These are phyloP conservation scores for Chaetomium olivaceum DNA, from an alignment of 2,329 filamentous ascomycete species.

Conservation along the genomic window DNA sequence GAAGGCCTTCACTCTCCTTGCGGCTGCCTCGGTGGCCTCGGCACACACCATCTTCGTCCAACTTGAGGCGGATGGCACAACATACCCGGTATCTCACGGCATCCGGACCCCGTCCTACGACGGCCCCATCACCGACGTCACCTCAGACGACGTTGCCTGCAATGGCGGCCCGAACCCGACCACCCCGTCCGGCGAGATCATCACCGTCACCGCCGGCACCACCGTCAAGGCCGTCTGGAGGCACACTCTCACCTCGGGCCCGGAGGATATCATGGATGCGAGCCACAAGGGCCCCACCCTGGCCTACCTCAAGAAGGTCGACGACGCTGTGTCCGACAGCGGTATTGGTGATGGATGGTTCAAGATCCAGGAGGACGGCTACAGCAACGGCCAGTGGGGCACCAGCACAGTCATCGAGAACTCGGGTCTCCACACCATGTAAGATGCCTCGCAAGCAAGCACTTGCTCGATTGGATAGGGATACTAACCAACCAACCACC, in stretches of 20 bases:
- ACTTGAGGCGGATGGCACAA: conserved; percentile 31
- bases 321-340: conserved; percentile 29
- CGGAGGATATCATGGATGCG: conserved; percentile 34
- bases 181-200: conserved; percentile 30
- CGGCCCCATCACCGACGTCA: conserved; percentile 32
- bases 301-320: conserved; percentile 35
- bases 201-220: conserved; percentile 32
- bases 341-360: conserved; percentile 34
- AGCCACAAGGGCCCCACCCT: conserved; percentile 33
- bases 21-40: conserved; percentile 28
- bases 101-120: conserved; percentile 33
- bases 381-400: conserved; percentile 30
- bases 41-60: conserved; percentile 33
- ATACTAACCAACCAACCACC: background rate
- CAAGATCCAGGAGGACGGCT: conserved; percentile 35
- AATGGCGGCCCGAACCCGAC: conserved; percentile 33
- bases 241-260: conserved; percentile 31
- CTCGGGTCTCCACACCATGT: conserved; percentile 31
- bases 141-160: conserved; percentile 33
- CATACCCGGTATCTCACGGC: conserved; percentile 30
- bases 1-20: conserved; percentile 30
- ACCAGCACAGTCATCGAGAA: conserved; percentile 33
- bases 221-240: conserved; percentile 33
- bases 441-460: background rate
- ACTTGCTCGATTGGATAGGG: background rate